Percentiles rank a stretch among this genome's conserved stretches.
phyloP scores from a whole-genome alignment of 352 stramenopile species.

The Phytophthora podocarpi region DNA sequence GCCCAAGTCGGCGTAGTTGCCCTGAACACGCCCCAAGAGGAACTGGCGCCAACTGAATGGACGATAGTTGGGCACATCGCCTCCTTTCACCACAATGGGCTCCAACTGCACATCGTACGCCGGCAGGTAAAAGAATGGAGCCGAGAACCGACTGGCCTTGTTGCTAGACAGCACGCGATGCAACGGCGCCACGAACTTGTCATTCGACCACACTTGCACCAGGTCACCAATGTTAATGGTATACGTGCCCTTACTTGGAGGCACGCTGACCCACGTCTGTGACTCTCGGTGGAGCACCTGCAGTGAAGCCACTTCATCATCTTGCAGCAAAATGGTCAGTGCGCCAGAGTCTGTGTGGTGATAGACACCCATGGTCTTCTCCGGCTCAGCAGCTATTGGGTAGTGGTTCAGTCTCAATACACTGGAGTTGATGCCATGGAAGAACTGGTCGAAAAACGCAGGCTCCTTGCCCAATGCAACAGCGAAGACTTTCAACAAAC shows the following conservation, averaged over 20 bases:
- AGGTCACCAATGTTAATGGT: slow-evolving; percentile 70
- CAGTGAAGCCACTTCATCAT: slow-evolving; percentile 51
- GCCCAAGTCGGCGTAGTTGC: slow-evolving; percentile 8
- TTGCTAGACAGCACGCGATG: slow-evolving; percentile 53
- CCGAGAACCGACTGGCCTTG: slow-evolving; percentile 47
- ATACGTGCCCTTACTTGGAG: slow-evolving; percentile 46
- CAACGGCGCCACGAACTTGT: slow-evolving; percentile 47
- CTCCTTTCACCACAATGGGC: slow-evolving; percentile 51
- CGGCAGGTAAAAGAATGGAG: slow-evolving; percentile 70
- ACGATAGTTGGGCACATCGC: slow-evolving; percentile 56
- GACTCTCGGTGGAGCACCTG: slow-evolving; percentile 49
- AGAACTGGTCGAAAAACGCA: slow-evolving; percentile 68
- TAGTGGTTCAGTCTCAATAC: slow-evolving; percentile 94
- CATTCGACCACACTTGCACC: slow-evolving; percentile 62
- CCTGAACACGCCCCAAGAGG: background rate
- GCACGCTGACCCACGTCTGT: slow-evolving; percentile 53
- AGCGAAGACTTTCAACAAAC: slow-evolving; percentile 60
- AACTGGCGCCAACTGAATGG: slow-evolving; percentile 80
- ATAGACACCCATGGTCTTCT: slow-evolving; percentile 55
- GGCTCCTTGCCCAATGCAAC: slow-evolving; percentile 51
- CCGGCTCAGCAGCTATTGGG: slow-evolving; percentile 54
- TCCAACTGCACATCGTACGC: slow-evolving; percentile 63
- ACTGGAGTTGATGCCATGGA: slow-evolving; percentile 74
- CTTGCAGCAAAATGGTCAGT: slow-evolving; percentile 55
- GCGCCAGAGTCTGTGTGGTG: slow-evolving; percentile 63